Evolutionary conservation across 371 early-diverging fungal species (phyloP).

Genomic region (Lichtheimia corymbifera): DNA sequence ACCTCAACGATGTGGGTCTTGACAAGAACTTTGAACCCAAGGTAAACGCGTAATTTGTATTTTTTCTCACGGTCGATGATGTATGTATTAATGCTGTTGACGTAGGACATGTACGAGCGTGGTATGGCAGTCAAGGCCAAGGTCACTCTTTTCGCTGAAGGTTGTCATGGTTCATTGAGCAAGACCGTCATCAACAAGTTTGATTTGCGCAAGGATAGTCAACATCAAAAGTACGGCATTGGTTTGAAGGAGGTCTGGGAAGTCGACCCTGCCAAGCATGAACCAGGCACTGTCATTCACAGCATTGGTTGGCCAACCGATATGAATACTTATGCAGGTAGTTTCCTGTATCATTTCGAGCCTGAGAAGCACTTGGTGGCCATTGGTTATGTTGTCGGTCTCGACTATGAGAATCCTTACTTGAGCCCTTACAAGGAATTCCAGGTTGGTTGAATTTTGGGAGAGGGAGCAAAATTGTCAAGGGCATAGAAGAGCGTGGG

Average conservation of each 20-base stretch:
- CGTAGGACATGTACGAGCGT: slow-evolving; percentile 82
- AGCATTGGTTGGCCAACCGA: slow-evolving; percentile 94
- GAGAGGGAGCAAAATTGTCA: background rate
- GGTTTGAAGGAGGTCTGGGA: slow-evolving; percentile 99
- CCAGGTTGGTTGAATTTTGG: slow-evolving; percentile 46
- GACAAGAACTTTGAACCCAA: slow-evolving; percentile 89
- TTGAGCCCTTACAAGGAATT: slow-evolving; percentile 96
- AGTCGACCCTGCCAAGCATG: slow-evolving; percentile 82
- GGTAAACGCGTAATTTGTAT: slow-evolving; percentile 27
- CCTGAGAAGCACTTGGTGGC: slow-evolving; percentile 77
- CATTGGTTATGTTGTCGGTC: slow-evolving; percentile 89
- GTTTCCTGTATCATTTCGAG: slow-evolving; percentile 95
- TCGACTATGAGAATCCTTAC: slow-evolving; percentile 96
- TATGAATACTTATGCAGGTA: slow-evolving; percentile 89
- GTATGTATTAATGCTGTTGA: slow-evolving; percentile 5
- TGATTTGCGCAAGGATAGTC: slow-evolving; percentile 81
- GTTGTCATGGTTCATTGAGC: slow-evolving; percentile 95
- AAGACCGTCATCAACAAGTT: slow-evolving; percentile 89
- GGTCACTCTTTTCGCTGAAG: slow-evolving; percentile 96
- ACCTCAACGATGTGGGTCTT: slow-evolving; percentile 95
- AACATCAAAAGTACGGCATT: slow-evolving; percentile 90
- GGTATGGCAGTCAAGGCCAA: slow-evolving; percentile 96
- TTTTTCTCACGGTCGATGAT: slow-evolving; percentile 12
- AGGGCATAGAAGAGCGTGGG: slow-evolving; percentile 15
- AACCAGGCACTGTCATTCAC: slow-evolving; percentile 87